Evolutionary conservation across 768 basidiomycete genomes (phyloP).

Genomic region (Calvatia gigantea): DNA sequence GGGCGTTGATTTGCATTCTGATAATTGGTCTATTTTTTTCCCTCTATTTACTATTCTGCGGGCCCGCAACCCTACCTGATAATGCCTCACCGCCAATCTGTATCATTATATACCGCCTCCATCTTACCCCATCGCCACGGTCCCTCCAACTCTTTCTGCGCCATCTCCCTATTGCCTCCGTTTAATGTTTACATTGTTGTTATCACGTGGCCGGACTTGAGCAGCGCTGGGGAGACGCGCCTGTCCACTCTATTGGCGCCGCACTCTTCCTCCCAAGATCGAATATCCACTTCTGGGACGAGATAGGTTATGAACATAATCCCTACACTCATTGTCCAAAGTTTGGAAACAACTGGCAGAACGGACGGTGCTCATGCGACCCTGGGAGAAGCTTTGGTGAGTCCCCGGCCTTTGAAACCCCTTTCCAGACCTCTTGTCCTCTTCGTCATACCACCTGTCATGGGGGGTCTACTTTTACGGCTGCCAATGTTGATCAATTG

Average conservation of each 20-base stretch:
- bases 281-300: constrained; percentile 69
- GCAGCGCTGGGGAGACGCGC: constrained; percentile 56
- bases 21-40: background rate
- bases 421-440: too few species aligned
- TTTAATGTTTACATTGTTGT: too few species aligned
- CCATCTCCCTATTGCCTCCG: too few species aligned
- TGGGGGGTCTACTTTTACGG: background rate
- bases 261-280: constrained; percentile 56
- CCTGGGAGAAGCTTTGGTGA: constrained; percentile 53
- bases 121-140: constrained; percentile 41
- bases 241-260: constrained; percentile 67
- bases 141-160: constrained; percentile 23
- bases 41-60: background rate
- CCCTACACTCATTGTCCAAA: constrained; percentile 70
- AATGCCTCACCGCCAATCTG: constrained; percentile 18
- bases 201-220: background rate
- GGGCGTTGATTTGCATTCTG: background rate
- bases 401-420: too few species aligned
- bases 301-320: constrained; percentile 75
- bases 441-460: background rate
- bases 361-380: constrained; percentile 64
- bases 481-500: too few species aligned
- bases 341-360: constrained; percentile 40
- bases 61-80: background rate
- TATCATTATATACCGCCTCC: background rate